Evolutionary conservation across 768 basidiomycete genomes (phyloP), one percentile per base, ranked within the genome.

Genomic region (Tricholoma bakamatsutake): DNA sequence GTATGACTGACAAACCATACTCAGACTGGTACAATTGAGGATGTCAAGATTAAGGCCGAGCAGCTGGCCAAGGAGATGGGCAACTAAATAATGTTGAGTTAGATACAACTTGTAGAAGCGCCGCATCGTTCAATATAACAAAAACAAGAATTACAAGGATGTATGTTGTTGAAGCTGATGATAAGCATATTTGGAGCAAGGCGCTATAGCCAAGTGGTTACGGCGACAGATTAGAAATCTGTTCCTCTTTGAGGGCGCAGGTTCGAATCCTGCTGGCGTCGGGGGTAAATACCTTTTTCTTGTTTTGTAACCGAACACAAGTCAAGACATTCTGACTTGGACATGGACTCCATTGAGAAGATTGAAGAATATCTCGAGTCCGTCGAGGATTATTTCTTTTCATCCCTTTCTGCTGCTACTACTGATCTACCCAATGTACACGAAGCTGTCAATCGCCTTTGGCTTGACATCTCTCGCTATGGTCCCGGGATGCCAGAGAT

Each of bases 1-100:
- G 33, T 18, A 45, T 13, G 11, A 12, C 56, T 61, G 37, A 63
- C 53, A 15, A 21, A 53, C 28, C 27, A 35, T 28, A 21, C 3
- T 59, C 15, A 83, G 81, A 76, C 85, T 67, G 96, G 96, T 64
- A 96, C 93, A 64, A 96, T 98, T 67, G 92, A 94, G 73, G 96
- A 98, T 63, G 96, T 90, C 71, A 94, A 96, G 81, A 74, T 81
- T 62, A 99, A 99, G 87, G 97, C 97, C 61, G 95, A 95, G 75
- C 89, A 95, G 73, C 85, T 96, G 63, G 90, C 93, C 56, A 96
- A 96, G 82, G 95, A 98, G 67, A 92, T 95, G 79, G 81, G 81
- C 59, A 73, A 74, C 61, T 80, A 80, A 68, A 62, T 15, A 18
- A 51, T 58, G 48, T 42, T 24, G 39, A 42, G 53, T 58, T 58